Evolutionary conservation across 352 stramenopile species (phyloP), one percentile per base, ranked within the genome.

Genomic region (Globisporangium okanoganense): DNA sequence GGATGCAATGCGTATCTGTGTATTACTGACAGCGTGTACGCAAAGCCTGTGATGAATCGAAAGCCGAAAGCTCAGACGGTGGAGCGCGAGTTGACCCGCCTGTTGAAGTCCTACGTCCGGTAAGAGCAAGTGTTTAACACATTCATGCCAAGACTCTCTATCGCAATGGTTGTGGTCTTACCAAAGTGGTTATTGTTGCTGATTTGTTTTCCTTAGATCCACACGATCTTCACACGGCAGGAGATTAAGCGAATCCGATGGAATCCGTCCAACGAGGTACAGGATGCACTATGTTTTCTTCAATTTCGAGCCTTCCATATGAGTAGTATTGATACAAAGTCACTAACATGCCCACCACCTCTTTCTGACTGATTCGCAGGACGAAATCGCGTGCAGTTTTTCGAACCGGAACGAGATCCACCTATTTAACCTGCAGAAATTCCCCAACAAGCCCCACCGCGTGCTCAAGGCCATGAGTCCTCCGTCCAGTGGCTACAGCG

Each of bases 401-500:
- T 73, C 77, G 13, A 87, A 89, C 43, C 68, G 73, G 20, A 93
- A 91, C 55, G 81, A 91, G 47, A 88, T 93, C 45, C 67, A 83
- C 57, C 33, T 93, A 16, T 93, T 86, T 55, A 82, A 91, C 43
- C 61, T 93, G 62, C 65, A 79, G 52, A 90, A 90, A 62, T 90
- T 93, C 24, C 84, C 82, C 3, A 75, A 54, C 9, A 79, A 81
- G 36, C 78, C 84, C 7, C 69, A 86, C 52, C 74, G 71, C 45
- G 62, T 93, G 12, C 62, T 93, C 18, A 86, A 86, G 57, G 76
- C 75, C 20, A 76, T 70, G 27, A 93, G 74, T 54, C 79, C 81
- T n/a, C 80, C 84, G 22, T 88, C 81, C 0, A 81, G 73, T 22
- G 84, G 84, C 6, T 93, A 93, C 70, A 88, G 81, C n/a, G 82